These are phyloP conservation scores for Lactifluus volemus DNA, from an alignment of 768 basidiomycete species.

Conservation along the genomic window DNA sequence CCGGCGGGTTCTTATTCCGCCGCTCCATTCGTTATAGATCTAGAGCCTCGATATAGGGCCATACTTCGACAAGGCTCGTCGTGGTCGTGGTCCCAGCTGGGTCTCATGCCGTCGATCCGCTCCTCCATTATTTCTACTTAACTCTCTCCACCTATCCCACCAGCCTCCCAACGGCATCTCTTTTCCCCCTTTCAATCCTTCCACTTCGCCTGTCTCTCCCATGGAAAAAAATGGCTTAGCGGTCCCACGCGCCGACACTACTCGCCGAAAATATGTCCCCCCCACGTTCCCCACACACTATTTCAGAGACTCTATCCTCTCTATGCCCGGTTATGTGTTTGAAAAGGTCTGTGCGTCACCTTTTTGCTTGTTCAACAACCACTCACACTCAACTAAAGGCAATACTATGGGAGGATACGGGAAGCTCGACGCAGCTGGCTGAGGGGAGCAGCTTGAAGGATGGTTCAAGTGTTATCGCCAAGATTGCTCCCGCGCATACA, in stretches of 20 bases:
- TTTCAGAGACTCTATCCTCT: slow-evolving; percentile 46
- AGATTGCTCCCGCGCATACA: slow-evolving; percentile 64
- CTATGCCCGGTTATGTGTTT: slow-evolving; percentile 65
- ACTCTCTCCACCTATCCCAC: not conserved
- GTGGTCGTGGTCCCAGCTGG: not conserved
- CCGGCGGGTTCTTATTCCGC: not conserved
- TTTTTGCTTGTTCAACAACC: not conserved
- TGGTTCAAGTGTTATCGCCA: slow-evolving; percentile 57
- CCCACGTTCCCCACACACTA: slow-evolving; percentile 50
- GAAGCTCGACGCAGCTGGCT: slow-evolving; percentile 58
- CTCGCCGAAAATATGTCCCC: slow-evolving; percentile 45
- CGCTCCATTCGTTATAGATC: no score
- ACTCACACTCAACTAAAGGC: slow-evolving; percentile 32
- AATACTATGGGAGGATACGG: slow-evolving; percentile 61
- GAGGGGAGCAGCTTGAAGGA: slow-evolving; percentile 67
- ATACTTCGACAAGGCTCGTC: not conserved
- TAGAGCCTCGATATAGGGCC: not conserved
- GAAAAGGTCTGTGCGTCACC: slow-evolving; percentile 41
- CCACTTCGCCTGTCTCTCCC: not conserved
- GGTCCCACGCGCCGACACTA: not conserved
- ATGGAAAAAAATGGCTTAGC: slow-evolving; percentile 9
- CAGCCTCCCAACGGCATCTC: not conserved
- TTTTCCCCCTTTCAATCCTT: not conserved
- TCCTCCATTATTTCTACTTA: not conserved
- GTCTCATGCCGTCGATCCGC: slow-evolving; percentile 5